These are phyloP conservation scores for Arthrobotrys megalospora DNA, from an alignment of 2,329 filamentous ascomycete genomes.

Conservation along the genomic window DNA sequence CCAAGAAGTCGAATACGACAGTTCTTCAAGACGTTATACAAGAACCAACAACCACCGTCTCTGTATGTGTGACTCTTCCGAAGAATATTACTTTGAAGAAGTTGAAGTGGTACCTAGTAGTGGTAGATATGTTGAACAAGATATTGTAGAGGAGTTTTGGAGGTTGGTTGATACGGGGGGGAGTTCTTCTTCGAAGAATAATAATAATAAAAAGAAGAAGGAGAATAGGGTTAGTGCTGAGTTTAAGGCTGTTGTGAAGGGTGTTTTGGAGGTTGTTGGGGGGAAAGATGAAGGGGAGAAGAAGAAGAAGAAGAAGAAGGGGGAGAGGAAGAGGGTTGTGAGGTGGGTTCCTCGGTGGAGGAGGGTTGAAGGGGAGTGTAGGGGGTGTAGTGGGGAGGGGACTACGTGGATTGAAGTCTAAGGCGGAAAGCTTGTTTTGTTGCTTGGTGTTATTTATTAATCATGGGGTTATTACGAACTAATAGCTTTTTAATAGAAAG, in stretches of 20 bases:
- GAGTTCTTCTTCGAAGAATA: not conserved
- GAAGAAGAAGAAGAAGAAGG: not conserved
- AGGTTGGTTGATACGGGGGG: not conserved
- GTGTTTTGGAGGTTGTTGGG: constrained; percentile 1
- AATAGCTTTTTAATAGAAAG: too few species aligned
- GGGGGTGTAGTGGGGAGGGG: not conserved
- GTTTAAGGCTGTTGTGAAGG: constrained; percentile 1
- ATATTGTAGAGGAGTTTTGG: constrained; percentile 6
- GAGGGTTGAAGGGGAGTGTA: constrained; percentile 31
- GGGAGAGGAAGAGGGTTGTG: constrained; percentile 16
- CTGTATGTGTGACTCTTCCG: constrained; percentile 31
- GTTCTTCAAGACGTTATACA: not conserved
- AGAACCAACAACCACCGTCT: constrained; percentile 13
- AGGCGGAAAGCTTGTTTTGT: too few species aligned
- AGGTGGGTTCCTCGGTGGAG: constrained; percentile 33
- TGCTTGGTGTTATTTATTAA: too few species aligned
- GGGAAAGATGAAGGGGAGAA: not conserved
- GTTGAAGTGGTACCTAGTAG: not conserved
- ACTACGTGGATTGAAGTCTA: not conserved
- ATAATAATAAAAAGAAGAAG: not conserved
- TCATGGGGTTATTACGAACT: too few species aligned
- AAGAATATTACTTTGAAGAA: constrained; percentile 19
- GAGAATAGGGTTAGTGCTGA: constrained; percentile 18
- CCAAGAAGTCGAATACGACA: not conserved
- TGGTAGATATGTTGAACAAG: not conserved